Base-by-base conservation (phyloP, 192 early-diverging fungal species). In the Spizellomyces sp. region DNA sequence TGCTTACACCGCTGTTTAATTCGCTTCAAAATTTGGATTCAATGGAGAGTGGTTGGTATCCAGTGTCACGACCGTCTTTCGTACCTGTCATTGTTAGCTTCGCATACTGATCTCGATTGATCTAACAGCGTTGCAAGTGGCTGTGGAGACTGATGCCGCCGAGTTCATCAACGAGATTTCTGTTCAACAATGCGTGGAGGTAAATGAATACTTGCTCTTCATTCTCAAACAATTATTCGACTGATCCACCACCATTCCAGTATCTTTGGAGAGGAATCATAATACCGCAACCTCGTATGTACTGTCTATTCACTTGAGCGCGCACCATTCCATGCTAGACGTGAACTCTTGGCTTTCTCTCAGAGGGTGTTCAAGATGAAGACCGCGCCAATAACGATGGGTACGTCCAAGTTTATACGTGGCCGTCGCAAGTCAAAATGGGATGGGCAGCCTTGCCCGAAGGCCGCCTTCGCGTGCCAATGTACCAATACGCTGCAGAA, bases 401-500 rank as follows among this genome's bases (percentile, higher is more conserved):
- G 5, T 74, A 66, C 58, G 64, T 67, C 41, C 59, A 71, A 43
- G 47, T 48, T 5, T 65, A 65, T 46, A 19, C 15, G 3, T 65
- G 45, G 47, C 64, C 64, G n/a, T 19, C 15, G 44, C 21, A 58
- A 19, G 61, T 72, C 50, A 63, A 64, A 8, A 43, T 57, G 17
- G 71, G 71, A 10, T 74, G 65, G 50, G 21, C 21, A 6, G 71
- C 64, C 10, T 56, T 74, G 27, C 64, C 64, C 9, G 71, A 66
- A 58, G 71, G 71, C 7, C 48, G 71, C 9, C 22, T 74, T 5
- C 36, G 71, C 9, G 64, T 74, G 8, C 71, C 71, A 4, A 12
- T 74, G 7, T 74, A 74, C 58, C 71, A 44, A 45, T 74, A 74
- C 41, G 71, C 71, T 5, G 56, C 71, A 43, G 71, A 74, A 52